Conservation (phyloP, 2,329 filamentous ascomycete species). For the Anthostomella pinea region DNA sequence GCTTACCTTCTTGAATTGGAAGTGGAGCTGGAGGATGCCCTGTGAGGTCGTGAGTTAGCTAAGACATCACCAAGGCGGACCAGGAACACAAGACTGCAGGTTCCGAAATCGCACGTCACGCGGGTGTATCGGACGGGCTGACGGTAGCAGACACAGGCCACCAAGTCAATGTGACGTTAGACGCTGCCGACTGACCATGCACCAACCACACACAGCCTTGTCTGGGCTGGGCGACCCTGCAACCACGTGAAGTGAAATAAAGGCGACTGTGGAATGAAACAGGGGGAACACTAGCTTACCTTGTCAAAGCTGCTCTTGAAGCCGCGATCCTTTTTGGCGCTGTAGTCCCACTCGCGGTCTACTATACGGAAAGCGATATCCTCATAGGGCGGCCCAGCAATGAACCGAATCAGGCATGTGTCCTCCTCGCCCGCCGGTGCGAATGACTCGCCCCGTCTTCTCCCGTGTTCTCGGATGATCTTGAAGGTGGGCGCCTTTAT, state of each 20-base stretch:
- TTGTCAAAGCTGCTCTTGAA: slow-evolving; percentile 98
- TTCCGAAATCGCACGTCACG: slow-evolving; percentile 6
- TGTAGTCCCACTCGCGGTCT: slow-evolving; percentile 99
- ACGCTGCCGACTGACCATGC: slow-evolving; percentile 13
- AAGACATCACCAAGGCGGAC: slow-evolving; percentile 10
- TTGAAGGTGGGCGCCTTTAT: slow-evolving; percentile 92
- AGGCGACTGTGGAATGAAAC: slow-evolving; percentile 6
- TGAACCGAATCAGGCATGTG: slow-evolving; percentile 93
- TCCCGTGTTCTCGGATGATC: slow-evolving; percentile 89
- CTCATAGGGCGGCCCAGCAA: slow-evolving; percentile 92
- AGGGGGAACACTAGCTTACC: slow-evolving; percentile 62
- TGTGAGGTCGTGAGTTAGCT: slow-evolving; percentile 39
- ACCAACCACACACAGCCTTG: no score
- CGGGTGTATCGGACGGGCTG: slow-evolving; percentile 14
- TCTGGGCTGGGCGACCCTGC: no score
- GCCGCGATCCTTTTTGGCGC: slow-evolving; percentile 87
- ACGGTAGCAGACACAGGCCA: slow-evolving; percentile 7
- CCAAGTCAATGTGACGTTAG: slow-evolving; percentile 10
- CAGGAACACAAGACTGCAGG: slow-evolving; percentile 13
- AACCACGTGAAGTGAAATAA: slow-evolving; percentile 11
- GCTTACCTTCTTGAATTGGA: slow-evolving; percentile 94
- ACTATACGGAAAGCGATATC: slow-evolving; percentile 97
- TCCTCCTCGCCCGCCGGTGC: slow-evolving; percentile 94
- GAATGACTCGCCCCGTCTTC: slow-evolving; percentile 86
- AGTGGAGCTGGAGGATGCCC: slow-evolving; percentile 94